These are phyloP conservation scores for Fraxinus xanthoxyloides DNA, from an alignment of 305 asterid species.

Conservation along the genomic window DNA sequence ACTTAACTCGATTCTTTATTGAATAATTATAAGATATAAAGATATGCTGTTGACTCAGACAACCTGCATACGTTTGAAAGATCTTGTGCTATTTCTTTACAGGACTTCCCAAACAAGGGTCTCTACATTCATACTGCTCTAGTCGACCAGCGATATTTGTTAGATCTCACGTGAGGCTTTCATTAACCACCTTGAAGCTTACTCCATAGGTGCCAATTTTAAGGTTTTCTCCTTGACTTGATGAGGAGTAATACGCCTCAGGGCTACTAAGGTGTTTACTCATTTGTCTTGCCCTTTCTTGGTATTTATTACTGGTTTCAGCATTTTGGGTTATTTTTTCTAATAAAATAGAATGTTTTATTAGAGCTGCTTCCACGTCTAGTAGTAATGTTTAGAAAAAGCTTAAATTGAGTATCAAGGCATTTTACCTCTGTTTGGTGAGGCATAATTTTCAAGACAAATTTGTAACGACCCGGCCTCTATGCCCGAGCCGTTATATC, in stretches of 20 bases:
- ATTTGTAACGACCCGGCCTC: not conserved
- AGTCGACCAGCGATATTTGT: not conserved
- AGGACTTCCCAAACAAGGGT: not conserved
- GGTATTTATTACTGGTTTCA: not conserved
- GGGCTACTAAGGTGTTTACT: not conserved
- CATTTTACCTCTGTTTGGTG: not conserved
- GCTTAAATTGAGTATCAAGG: not conserved
- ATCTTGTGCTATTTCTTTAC: not conserved
- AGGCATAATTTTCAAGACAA: not conserved
- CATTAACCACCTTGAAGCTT: not conserved
- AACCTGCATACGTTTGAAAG: not conserved
- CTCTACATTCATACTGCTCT: slow-evolving; percentile 15
- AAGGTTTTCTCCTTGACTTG: not conserved
- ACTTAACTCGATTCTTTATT: not conserved
- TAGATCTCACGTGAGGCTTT: not conserved
- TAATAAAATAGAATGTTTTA: not conserved
- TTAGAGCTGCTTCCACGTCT: not conserved
- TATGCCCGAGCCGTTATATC: no score
- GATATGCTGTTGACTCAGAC: slow-evolving; percentile 2
- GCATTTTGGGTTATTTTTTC: not conserved
- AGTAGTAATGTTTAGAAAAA: not conserved
- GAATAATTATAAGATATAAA: not conserved
- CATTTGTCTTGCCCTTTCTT: not conserved
- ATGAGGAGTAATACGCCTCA: not conserved
- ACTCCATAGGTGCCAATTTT: not conserved